Base-by-base conservation (phyloP, 2,329 filamentous ascomycete genomes). In the Calycina marina region DNA sequence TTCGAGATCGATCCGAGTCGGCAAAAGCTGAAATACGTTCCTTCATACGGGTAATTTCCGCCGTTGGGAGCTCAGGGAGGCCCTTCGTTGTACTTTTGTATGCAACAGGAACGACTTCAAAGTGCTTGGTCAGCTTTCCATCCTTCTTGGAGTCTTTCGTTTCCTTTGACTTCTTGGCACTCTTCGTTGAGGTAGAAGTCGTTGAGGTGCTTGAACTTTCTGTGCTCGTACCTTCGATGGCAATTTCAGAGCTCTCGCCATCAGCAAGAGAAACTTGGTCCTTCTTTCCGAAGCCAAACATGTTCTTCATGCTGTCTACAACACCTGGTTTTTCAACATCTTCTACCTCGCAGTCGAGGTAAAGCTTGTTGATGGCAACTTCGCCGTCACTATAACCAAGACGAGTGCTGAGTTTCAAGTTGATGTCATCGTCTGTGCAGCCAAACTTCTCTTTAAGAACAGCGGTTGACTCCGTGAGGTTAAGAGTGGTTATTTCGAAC, bases 241-340 rank as follows among this genome's bases (percentile, higher is more conserved):
- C 42, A 20, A 55, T 49, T 5, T 54, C 48, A 17, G 46, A 62
- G 33, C 67, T 62, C 25, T 67, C 71, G 14, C 61, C 64, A 9
- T 68, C 67, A 30, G 77, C 79, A 18, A 93, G 53, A 4, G 67
- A 64, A 40, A 69, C 67, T 57, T 93, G 80, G 35, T 88, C 81
- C 18, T 80, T 79, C 59, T 93, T 93, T 15, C 88, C 90, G 52
- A 96, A 86, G 4, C 90, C 90, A 51, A 98, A 92, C 40, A 94
- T 71, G 42, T 86, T 92, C 66, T 98, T 98, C 43, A 96, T 83
- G 26, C 84, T 86, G 50, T 93, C 88, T 29, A 94, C 81, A 30
- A 96, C 70, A 41, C 81, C 82, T 54, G 85, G 83, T 56, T 72
- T 72, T 28, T 76, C 73, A 6, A 59, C 55, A 4, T 66, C 67